Evolutionary conservation across 345 rosid genomes (phyloP).

Genomic region (Eucalyptus erythrocorys): DNA sequence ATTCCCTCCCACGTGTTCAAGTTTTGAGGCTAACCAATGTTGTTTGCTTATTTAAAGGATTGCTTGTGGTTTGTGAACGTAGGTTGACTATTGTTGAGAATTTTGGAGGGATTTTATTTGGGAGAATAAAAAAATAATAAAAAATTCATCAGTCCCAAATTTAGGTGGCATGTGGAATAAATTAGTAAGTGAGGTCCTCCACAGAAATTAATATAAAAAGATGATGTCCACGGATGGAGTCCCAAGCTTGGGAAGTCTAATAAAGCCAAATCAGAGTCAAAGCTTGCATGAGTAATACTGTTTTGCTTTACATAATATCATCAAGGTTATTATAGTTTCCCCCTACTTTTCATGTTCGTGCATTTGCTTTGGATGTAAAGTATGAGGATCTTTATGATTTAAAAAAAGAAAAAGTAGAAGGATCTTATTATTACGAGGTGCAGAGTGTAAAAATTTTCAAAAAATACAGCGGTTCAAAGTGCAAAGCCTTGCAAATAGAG

Average conservation of each 20-base stretch:
- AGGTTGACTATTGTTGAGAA: background rate
- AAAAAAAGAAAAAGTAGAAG: too few species aligned
- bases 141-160: background rate
- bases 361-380: background rate
- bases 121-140: background rate
- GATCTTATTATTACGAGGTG: background rate
- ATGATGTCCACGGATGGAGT: background rate
- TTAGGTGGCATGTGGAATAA: fast-evolving
- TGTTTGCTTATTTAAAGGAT: background rate
- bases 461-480: background rate
- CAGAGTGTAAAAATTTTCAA: background rate
- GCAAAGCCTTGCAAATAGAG: background rate
- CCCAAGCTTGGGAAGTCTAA: background rate
- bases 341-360: background rate
- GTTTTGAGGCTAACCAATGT: background rate
- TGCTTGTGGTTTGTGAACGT: background rate
- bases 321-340: background rate
- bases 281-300: background rate
- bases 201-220: background rate
- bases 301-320: background rate
- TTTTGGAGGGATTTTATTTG: background rate
- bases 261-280: background rate
- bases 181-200: background rate
- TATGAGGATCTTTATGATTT: background rate
- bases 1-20: background rate